These are phyloP conservation scores for Pueraria montana DNA, from an alignment of 306 rosid species.

Conservation along the genomic window DNA sequence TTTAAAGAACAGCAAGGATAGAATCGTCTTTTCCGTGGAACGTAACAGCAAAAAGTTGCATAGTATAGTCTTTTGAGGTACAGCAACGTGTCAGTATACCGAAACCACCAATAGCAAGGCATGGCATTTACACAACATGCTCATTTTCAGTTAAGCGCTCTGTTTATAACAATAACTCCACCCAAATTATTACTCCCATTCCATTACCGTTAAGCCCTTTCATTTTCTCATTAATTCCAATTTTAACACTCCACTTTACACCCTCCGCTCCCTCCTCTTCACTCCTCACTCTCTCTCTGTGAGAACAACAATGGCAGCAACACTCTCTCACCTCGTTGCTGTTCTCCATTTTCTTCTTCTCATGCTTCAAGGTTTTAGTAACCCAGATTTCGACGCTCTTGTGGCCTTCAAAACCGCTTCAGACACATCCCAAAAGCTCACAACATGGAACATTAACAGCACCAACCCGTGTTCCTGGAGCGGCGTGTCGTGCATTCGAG, in stretches of 20 bases:
- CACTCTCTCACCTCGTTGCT: slow-evolving; percentile 15
- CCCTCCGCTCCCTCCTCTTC: too few relatives aligned
- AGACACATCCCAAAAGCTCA: slow-evolving; percentile 66
- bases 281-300: slow-evolving; percentile 23
- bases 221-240: slow-evolving; percentile 50
- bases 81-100: slow-evolving; percentile 1
- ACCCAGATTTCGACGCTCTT: slow-evolving; percentile 67
- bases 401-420: slow-evolving; percentile 73
- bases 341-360: slow-evolving; percentile 35
- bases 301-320: slow-evolving; percentile 61
- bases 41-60: slow-evolving; percentile 22
- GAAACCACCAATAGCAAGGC: neutral
- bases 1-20: neutral
- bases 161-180: neutral
- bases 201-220: slow-evolving; percentile 52
- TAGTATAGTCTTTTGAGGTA: slow-evolving; percentile 25
- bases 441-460: slow-evolving; percentile 69
- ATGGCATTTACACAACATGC: neutral
- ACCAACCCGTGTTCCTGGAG: slow-evolving; percentile 70
- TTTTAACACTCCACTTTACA: slow-evolving; percentile 21
- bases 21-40: slow-evolving; percentile 10
- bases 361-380: slow-evolving; percentile 26
- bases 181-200: slow-evolving; percentile 14
- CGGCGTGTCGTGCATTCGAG: slow-evolving; percentile 69
- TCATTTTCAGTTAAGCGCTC: neutral